A percentile compares a stretch with the other conserved stretches of the same genome.
Evolutionary conservation across 1,284 basidiomycete genomes (phyloP).

Genomic region (Moesziomyces parantarcticus): DNA sequence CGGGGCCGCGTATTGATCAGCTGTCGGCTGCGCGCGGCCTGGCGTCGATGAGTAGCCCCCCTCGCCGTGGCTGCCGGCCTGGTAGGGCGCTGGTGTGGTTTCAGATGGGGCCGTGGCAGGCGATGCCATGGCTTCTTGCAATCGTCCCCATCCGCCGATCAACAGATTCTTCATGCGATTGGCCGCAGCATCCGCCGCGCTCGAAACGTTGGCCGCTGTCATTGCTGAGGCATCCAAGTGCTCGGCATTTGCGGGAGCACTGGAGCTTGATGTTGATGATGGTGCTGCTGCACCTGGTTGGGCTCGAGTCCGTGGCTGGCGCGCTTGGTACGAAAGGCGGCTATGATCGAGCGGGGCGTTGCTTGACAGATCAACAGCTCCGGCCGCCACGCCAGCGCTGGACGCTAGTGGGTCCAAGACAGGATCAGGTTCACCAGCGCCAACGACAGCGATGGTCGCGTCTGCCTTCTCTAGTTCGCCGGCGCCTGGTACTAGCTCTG

Average conservation of each 20-base stretch:
- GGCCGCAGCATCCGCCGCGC: conserved; percentile 36
- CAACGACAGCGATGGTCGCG: conserved; percentile 28
- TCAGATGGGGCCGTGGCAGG: conserved; percentile 18
- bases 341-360: conserved; percentile 29
- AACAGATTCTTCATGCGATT: conserved; percentile 52
- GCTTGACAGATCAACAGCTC: conserved; percentile 26
- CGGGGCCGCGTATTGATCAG: background rate
- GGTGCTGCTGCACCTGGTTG: conserved; percentile 2
- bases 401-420: conserved; percentile 31
- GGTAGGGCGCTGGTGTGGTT: conserved; percentile 1
- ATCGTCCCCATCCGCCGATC: conserved; percentile 52
- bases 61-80: conserved; percentile 7
- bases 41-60: background rate
- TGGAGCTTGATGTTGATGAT: background rate
- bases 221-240: conserved; percentile 12
- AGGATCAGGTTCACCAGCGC: conserved; percentile 35
- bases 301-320: conserved; percentile 17
- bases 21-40: background rate
- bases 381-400: conserved; percentile 12
- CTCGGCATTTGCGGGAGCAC: conserved; percentile 1
- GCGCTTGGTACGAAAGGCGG: conserved; percentile 24
- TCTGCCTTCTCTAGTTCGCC: conserved; percentile 30
- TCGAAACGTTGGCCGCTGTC: conserved; percentile 28
- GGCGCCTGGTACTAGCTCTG: conserved; percentile 10
- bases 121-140: conserved; percentile 50